phyloP scores from a whole-genome alignment of 2,329 filamentous ascomycete genomes.

The Xylaria hypoxylon region DNA sequence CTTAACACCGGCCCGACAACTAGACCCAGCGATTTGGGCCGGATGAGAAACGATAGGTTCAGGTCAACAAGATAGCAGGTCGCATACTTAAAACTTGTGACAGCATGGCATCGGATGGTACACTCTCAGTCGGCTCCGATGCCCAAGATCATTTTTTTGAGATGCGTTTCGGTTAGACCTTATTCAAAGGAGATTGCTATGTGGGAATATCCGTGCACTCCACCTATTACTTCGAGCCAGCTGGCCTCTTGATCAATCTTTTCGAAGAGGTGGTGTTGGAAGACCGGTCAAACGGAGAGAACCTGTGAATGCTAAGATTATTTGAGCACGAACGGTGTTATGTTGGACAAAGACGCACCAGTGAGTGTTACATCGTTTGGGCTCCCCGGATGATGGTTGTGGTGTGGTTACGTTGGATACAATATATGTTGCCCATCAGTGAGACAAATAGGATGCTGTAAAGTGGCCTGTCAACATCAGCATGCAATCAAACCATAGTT shows the following conservation, averaged over 20 bases:
- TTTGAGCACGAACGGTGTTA: background rate
- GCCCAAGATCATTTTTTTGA: background rate
- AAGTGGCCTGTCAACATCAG: background rate
- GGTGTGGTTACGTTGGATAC: conserved; percentile 7
- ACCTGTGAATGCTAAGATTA: background rate
- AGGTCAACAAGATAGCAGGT: background rate
- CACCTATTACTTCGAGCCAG: conserved; percentile 11
- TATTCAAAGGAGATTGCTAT: background rate
- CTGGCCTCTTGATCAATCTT: conserved; percentile 6
- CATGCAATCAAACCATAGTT: background rate
- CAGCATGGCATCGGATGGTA: background rate
- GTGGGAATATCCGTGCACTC: background rate
- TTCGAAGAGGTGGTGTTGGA: background rate
- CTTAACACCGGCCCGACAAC: conserved; percentile 4
- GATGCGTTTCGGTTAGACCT: background rate
- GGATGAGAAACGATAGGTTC: background rate
- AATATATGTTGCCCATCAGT: background rate
- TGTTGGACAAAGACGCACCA: conserved; percentile 3
- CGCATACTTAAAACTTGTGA: conserved; percentile 3
- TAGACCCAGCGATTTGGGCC: conserved; percentile 1
- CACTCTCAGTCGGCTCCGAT: background rate
- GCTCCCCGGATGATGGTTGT: background rate
- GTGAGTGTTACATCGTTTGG: conserved; percentile 7
- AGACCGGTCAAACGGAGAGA: background rate
- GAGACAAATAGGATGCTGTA: background rate